These are phyloP conservation scores for Penicillium cataractarum DNA, from an alignment of 495 filamentous ascomycete genomes.

Conservation along the genomic window DNA sequence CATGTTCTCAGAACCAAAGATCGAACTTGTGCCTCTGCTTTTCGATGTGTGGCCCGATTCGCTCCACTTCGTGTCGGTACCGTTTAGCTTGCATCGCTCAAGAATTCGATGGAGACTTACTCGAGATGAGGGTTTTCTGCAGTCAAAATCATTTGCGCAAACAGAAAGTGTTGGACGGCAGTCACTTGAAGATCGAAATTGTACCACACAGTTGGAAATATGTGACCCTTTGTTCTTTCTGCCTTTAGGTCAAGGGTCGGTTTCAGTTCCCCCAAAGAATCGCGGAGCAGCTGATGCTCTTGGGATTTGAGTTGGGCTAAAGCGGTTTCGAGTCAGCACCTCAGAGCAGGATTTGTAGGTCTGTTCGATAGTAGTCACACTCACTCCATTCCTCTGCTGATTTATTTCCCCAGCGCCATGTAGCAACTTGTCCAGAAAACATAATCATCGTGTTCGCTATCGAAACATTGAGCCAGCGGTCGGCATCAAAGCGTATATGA, in stretches of 20 bases:
- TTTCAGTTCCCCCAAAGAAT: conserved; percentile 18
- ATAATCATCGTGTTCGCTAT: conserved; percentile 29
- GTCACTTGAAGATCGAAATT: conserved; percentile 26
- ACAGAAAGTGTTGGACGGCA: conserved; percentile 27
- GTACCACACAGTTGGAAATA: conserved; percentile 36
- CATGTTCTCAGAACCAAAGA: conserved; percentile 30
- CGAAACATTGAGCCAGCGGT: conserved; percentile 19
- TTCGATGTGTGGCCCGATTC: conserved; percentile 26
- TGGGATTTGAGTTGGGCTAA: conserved; percentile 23
- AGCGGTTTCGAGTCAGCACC: neutral
- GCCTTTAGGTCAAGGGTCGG: conserved; percentile 27
- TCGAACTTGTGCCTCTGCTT: conserved; percentile 30
- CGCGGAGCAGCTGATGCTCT: conserved; percentile 19
- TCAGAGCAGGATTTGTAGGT: neutral
- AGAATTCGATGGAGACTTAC: conserved; percentile 11
- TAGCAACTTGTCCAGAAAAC: conserved; percentile 30
- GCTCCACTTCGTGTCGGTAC: conserved; percentile 10
- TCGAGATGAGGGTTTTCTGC: conserved; percentile 31
- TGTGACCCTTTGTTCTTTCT: conserved; percentile 26
- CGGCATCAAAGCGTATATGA: conserved; percentile 13
- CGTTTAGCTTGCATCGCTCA: neutral
- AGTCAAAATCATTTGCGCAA: conserved; percentile 30
- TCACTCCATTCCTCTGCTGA: conserved; percentile 25
- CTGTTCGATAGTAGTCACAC: neutral
- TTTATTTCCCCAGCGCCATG: conserved; percentile 26